A percentile compares a stretch with the other conserved stretches of the same genome.
Conservation (phyloP, 805 yeast species). For the Ogataea parapolymorpha region DNA sequence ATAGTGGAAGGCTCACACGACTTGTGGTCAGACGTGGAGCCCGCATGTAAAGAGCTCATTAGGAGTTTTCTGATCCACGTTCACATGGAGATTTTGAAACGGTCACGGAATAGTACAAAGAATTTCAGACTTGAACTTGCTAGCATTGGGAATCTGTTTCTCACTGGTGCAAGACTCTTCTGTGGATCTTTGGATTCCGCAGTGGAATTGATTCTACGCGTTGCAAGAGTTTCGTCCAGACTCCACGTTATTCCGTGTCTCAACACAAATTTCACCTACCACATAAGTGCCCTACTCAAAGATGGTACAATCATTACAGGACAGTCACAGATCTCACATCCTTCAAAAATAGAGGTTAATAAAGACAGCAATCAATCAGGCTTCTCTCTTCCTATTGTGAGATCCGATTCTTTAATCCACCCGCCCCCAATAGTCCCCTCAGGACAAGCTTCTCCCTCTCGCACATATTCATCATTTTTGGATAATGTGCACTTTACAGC, state of each 20-base stretch:
- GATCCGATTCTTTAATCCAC: slow-evolving; percentile 17
- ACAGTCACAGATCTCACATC: slow-evolving; percentile 92
- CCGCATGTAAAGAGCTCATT: slow-evolving; percentile 65
- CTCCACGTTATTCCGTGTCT: slow-evolving; percentile 72
- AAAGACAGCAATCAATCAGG: neutral
- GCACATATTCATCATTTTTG: neutral
- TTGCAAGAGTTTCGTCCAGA: slow-evolving; percentile 53
- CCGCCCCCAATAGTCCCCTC: slow-evolving; percentile 24
- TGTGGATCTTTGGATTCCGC: slow-evolving; percentile 85
- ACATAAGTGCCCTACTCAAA: slow-evolving; percentile 70
- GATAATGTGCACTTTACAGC: neutral
- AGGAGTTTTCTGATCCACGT: slow-evolving; percentile 76
- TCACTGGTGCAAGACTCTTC: slow-evolving; percentile 78
- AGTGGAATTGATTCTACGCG: slow-evolving; percentile 66
- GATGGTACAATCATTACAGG: slow-evolving; percentile 80
- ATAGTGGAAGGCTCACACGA: slow-evolving; percentile 77
- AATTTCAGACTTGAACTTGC: slow-evolving; percentile 76
- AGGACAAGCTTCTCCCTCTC: slow-evolving; percentile 15
- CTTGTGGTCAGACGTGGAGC: slow-evolving; percentile 60
- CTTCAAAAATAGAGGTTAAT: slow-evolving; percentile 31
- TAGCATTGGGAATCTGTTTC: slow-evolving; percentile 77
- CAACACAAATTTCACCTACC: slow-evolving; percentile 81
- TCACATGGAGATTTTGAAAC: slow-evolving; percentile 70
- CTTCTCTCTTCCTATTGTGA: slow-evolving; percentile 6
- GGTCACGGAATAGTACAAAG: slow-evolving; percentile 51